Percentiles rank a stretch among this genome's conserved stretches.
These are phyloP conservation scores for Chlorella ohadii DNA, from an alignment of 139 green algal species.

Conservation along the genomic window DNA sequence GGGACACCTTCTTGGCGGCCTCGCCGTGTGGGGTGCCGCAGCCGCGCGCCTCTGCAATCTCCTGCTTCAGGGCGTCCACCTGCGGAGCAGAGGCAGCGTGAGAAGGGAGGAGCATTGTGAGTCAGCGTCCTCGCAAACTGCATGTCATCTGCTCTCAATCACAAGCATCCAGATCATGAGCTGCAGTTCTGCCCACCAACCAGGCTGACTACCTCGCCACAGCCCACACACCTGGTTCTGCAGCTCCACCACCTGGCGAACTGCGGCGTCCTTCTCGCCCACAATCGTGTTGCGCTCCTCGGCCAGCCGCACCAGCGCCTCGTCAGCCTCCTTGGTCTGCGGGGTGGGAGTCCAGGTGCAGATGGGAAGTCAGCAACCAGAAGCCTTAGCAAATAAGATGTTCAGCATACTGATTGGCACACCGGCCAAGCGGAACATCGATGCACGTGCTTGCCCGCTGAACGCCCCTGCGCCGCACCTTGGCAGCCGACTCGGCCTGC, in stretches of 20 bases:
- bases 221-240: background rate
- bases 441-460: too few relatives aligned
- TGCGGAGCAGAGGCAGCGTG: too few relatives aligned
- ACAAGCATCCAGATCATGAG: too few relatives aligned
- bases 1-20: slow-evolving; percentile 27
- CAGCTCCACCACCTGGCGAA: slow-evolving; percentile 19
- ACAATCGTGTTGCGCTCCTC: slow-evolving; percentile 15
- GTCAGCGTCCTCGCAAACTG: too few relatives aligned
- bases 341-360: background rate
- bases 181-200: too few relatives aligned
- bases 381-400: too few relatives aligned
- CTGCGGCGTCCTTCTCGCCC: slow-evolving; percentile 11
- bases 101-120: too few relatives aligned
- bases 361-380: background rate
- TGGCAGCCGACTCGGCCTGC: background rate
- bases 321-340: slow-evolving; percentile 15
- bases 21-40: slow-evolving; percentile 22
- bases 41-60: slow-evolving; percentile 4
- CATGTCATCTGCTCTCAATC: too few relatives aligned
- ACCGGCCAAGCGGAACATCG: too few relatives aligned
- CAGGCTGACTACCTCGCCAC: too few relatives aligned
- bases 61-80: slow-evolving; percentile 22
- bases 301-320: slow-evolving; percentile 1
- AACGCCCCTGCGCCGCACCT: slow-evolving; percentile 8
- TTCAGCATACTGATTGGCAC: too few relatives aligned